Conservation (phyloP, 2,329 filamentous ascomycete genomes). For the Mollisia scopiformis region DNA sequence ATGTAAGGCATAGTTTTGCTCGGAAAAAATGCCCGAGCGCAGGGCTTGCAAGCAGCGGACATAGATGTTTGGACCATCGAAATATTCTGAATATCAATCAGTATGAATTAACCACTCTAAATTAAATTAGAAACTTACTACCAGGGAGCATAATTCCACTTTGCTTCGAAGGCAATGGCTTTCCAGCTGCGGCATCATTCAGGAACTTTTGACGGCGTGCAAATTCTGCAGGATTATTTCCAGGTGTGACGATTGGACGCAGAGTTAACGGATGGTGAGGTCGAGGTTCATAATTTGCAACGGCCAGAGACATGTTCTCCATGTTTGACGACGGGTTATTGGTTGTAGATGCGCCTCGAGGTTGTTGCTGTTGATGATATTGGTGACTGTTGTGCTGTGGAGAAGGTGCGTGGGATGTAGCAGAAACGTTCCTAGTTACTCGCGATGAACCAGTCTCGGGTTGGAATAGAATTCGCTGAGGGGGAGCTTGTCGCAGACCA, state of each 20-base stretch:
- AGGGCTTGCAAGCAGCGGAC: constrained; percentile 84
- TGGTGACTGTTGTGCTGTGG: constrained; percentile 27
- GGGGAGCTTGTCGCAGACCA: constrained; percentile 79
- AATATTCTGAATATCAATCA: constrained; percentile 46
- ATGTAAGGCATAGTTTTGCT: constrained; percentile 91
- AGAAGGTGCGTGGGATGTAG: constrained; percentile 40
- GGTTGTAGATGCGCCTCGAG: constrained; percentile 42
- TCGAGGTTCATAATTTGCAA: constrained; percentile 72
- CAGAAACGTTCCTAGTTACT: constrained; percentile 60
- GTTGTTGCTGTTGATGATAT: constrained; percentile 26
- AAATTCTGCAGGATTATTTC: constrained; percentile 73
- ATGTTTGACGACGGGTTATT: constrained; percentile 57
- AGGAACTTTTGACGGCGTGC: constrained; percentile 55
- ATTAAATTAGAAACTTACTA: constrained; percentile 52
- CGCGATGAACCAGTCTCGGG: constrained; percentile 72
- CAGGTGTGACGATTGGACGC: constrained; percentile 74
- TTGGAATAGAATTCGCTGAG: constrained; percentile 83
- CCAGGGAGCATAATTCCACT: constrained; percentile 62
- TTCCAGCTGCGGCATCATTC: constrained; percentile 39
- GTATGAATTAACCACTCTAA: constrained; percentile 13
- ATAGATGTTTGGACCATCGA: constrained; percentile 87
- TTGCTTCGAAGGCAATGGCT: constrained; percentile 46
- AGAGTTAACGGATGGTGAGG: constrained; percentile 65
- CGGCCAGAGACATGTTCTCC: constrained; percentile 61
- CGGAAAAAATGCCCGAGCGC: constrained; percentile 75